Base-by-base conservation (phyloP, 1,284 basidiomycete species). In the Thelephora terrestris region DNA sequence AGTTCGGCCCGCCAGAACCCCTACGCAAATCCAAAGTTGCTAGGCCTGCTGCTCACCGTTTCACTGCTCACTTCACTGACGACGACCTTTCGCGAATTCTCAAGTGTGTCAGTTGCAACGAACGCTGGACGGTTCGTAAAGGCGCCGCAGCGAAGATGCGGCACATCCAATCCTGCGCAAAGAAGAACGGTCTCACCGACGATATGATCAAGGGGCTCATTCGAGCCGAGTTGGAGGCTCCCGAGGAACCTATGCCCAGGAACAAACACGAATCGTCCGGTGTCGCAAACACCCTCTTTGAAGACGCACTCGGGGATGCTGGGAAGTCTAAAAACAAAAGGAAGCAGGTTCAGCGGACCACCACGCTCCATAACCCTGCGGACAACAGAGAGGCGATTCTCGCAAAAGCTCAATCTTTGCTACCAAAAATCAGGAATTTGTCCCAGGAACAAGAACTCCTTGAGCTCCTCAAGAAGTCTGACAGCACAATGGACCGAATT, bases 51-150 rank as follows among this genome's bases (percentile, higher is more conserved):
- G 48, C 46, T 14, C 47, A 51, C 47, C 57, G 54, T 38, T 61
- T 69, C 25, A 51, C 58, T 1, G 56, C 54, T 9, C 65, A 70
- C 46, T 68, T 80, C 50, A 58, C 74, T 0, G 70, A 75, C 35
- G 46, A 61, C 1, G 67, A 79, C 21, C 59, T 87, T 10, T 59
- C 59, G 2, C 68, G 58, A 17, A 58, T 89, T 1, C 58, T 64
- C 10, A 76, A 68, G 54, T 90, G 86, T 55, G 69, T 87, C 40
- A 71, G 73, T 43, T 91, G 87, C 56, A 73, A 78, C 35, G 59
- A 73, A 9, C 61, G 63, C 0, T 91, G 86, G 86, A 87, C 83
- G 2, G 63, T 73, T 6, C 69, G 74, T 46, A 91, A 91, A 60
- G 73, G 74, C 5, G 64, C 66, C 16, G 54, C 62, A 10, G 74